Conservation (phyloP, 768 basidiomycete species). For the Psilocybe tampanensis region DNA sequence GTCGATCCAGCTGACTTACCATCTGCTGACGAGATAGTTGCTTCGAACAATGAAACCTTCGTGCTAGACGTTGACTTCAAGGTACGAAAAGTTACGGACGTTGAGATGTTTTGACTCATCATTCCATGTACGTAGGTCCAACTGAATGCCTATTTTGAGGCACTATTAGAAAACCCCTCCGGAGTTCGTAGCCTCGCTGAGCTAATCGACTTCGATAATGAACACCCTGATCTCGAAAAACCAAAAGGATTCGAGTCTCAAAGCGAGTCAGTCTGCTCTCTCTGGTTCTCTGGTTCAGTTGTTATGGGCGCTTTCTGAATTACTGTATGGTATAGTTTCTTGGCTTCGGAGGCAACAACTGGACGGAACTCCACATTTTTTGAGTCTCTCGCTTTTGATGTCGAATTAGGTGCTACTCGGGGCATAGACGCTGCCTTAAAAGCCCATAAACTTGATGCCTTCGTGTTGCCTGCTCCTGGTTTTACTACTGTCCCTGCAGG, state of each 20-base stretch:
- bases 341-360: slow-evolving; percentile 37
- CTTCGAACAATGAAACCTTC: slow-evolving; percentile 53
- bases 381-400: slow-evolving; percentile 43
- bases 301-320: too few relatives aligned
- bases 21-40: slow-evolving; percentile 49
- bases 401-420: slow-evolving; percentile 48
- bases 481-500: slow-evolving; percentile 43
- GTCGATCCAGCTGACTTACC: slow-evolving; percentile 67
- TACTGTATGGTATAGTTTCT: too few relatives aligned
- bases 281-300: too few relatives aligned
- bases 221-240: slow-evolving; percentile 52
- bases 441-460: slow-evolving; percentile 48
- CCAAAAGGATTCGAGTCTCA: slow-evolving; percentile 41
- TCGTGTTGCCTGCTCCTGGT: slow-evolving; percentile 49
- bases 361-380: slow-evolving; percentile 47
- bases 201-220: slow-evolving; percentile 57
- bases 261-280: slow-evolving; percentile 29
- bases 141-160: slow-evolving; percentile 49
- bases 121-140: slow-evolving; percentile 42
- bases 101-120: not conserved
- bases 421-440: slow-evolving; percentile 59
- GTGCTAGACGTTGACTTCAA: slow-evolving; percentile 64
- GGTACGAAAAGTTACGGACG: slow-evolving; percentile 30
- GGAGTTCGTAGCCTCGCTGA: slow-evolving; percentile 58
- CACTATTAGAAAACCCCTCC: slow-evolving; percentile 52